These are phyloP conservation scores for Leccinellum albellum DNA, from an alignment of 768 basidiomycete genomes.

Conservation along the genomic window DNA sequence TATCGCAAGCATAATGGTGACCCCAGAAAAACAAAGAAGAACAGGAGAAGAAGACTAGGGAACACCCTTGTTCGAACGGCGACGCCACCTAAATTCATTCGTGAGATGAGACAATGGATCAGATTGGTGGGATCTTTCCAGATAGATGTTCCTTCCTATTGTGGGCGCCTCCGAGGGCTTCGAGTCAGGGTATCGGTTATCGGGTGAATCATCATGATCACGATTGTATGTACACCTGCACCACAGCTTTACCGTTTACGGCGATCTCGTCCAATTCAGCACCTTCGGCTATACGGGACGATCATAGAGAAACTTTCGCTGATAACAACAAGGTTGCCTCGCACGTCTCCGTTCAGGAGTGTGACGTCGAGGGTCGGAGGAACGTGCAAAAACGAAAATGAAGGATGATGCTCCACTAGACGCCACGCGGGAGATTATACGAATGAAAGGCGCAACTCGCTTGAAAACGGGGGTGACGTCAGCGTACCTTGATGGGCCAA, in stretches of 20 bases:
- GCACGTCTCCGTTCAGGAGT: background rate
- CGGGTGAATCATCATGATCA: background rate
- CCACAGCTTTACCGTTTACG: background rate
- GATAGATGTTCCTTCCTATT: background rate
- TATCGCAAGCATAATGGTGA: background rate
- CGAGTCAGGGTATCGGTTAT: background rate
- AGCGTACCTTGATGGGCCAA: background rate
- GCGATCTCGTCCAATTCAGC: too few relatives aligned
- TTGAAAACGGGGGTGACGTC: background rate
- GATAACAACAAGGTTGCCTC: background rate
- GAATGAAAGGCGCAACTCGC: background rate
- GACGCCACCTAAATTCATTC: background rate
- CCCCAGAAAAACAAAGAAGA: background rate
- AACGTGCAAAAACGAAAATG: background rate
- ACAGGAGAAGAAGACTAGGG: background rate
- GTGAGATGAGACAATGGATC: background rate
- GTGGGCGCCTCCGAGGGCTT: background rate
- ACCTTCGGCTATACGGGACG: background rate
- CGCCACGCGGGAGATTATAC: background rate
- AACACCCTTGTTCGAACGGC: background rate
- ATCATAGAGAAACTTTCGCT: background rate
- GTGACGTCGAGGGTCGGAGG: background rate
- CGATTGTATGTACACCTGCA: background rate
- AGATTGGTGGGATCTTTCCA: background rate
- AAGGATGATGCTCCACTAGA: background rate